phyloP scores from a whole-genome alignment of 2,329 filamentous ascomycete species.

The Ophiognomonia clavigignenti-juglandacearum region DNA sequence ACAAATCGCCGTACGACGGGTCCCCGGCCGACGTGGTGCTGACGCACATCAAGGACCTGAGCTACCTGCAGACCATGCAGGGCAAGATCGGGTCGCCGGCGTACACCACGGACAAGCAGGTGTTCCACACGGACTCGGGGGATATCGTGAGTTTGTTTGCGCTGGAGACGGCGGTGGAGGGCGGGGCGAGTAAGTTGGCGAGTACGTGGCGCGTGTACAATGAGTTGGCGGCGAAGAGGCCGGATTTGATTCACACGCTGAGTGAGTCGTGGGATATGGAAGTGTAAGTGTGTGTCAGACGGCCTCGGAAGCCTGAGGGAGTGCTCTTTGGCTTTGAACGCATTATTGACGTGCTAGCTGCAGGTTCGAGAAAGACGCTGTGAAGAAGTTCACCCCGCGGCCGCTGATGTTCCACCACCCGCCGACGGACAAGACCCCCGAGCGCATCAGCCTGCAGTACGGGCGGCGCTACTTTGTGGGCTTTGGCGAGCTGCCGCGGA shows the following conservation, averaged over 20 bases:
- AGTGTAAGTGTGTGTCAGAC: constrained; percentile 31
- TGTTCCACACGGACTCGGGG: constrained; percentile 57
- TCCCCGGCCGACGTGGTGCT: constrained; percentile 47
- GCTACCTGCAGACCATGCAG: constrained; percentile 26
- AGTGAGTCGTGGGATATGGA: constrained; percentile 47
- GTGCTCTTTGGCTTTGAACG: too few relatives aligned
- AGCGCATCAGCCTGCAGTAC: constrained; percentile 57
- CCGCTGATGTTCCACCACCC: constrained; percentile 55
- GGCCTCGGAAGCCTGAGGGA: too few relatives aligned
- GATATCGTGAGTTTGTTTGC: constrained; percentile 57
- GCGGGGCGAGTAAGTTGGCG: constrained; percentile 54
- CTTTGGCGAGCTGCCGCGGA: constrained; percentile 50
- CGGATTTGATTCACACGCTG: constrained; percentile 55
- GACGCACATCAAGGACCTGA: constrained; percentile 60
- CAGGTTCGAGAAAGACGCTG: constrained; percentile 45
- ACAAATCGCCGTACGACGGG: constrained; percentile 32
- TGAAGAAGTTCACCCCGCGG: constrained; percentile 39
- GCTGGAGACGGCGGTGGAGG: constrained; percentile 45
- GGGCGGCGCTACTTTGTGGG: constrained; percentile 54
- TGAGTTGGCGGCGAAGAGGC: constrained; percentile 51
- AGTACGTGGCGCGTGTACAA: constrained; percentile 60
- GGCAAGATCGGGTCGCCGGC: constrained; percentile 50
- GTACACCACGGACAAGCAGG: constrained; percentile 57
- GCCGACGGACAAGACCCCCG: constrained; percentile 35
- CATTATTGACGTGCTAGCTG: too few relatives aligned